Percentiles rank a stretch among this genome's conserved stretches.
Conservation (phyloP, 192 early-diverging fungal species). For the Tieghemiomyces parasiticus region DNA sequence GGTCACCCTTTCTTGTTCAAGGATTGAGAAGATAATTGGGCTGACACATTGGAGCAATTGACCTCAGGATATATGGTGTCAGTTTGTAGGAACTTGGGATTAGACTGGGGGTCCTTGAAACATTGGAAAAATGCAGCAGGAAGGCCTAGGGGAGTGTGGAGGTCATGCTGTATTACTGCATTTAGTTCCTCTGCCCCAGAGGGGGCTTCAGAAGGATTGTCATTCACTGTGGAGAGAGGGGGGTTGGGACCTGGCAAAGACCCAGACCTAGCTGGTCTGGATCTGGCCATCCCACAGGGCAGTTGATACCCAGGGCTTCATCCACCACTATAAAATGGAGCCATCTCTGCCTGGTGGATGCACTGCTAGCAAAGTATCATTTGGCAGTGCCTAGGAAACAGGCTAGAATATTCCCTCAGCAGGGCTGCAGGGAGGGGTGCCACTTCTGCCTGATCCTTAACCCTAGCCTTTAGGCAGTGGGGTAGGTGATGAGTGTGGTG, state of each 20-base stretch:
- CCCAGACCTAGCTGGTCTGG: neutral
- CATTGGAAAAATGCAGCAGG: neutral
- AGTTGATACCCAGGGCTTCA: neutral
- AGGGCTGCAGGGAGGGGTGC: neutral
- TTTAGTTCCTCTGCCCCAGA: too few relatives aligned
- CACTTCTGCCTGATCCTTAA: neutral
- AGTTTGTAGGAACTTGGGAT: neutral
- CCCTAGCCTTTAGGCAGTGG: neutral
- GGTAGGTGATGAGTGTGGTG: constrained; percentile 1
- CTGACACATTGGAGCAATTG: neutral
- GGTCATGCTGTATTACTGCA: neutral
- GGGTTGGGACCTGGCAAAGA: neutral
- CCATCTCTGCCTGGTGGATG: neutral
- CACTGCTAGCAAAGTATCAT: neutral
- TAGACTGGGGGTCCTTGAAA: neutral
- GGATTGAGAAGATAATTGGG: neutral
- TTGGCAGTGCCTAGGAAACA: neutral
- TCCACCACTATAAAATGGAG: neutral
- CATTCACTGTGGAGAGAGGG: neutral
- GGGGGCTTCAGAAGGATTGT: too few relatives aligned
- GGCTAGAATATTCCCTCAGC: neutral
- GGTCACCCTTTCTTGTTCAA: neutral
- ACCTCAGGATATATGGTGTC: neutral
- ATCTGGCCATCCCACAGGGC: neutral
- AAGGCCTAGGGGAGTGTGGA: neutral